These are phyloP conservation scores for Haematococcus lacustris DNA, from an alignment of 139 green algal species.

Conservation along the genomic window DNA sequence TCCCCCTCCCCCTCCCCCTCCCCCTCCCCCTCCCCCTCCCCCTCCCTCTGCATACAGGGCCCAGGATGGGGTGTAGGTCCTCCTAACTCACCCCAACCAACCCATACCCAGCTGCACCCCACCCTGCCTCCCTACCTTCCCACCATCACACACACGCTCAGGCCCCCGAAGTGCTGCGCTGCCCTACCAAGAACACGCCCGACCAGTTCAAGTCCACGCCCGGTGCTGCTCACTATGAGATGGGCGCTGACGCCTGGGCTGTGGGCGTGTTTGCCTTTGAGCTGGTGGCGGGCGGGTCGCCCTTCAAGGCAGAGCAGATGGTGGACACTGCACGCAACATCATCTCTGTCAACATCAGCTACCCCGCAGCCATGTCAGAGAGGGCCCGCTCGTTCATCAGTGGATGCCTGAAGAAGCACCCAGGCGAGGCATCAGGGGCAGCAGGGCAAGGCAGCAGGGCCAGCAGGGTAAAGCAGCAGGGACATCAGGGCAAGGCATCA, in stretches of 20 bases:
- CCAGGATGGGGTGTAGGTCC: too few species aligned
- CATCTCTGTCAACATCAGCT: constrained; percentile 24
- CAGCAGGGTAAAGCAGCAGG: too few species aligned
- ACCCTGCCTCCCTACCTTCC: too few species aligned
- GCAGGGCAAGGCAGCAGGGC: constrained; percentile 28
- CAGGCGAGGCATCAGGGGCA: constrained; percentile 17
- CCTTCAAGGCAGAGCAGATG: constrained; percentile 64
- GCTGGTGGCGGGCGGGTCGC: constrained; percentile 71
- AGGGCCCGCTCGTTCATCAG: constrained; percentile 33
- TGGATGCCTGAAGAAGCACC: constrained; percentile 32
- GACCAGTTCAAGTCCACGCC: constrained; percentile 50
- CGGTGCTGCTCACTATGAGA: constrained; percentile 23
- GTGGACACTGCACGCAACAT: constrained; percentile 36
- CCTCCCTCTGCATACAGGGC: too few species aligned
- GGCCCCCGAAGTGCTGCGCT: constrained; percentile 42
- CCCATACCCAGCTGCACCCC: too few species aligned
- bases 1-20: too few species aligned
- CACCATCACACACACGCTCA: too few species aligned
- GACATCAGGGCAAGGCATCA: too few species aligned
- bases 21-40: too few species aligned
- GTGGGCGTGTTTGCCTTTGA: constrained; percentile 85
- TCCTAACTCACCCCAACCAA: too few species aligned
- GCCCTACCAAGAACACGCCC: constrained; percentile 53
- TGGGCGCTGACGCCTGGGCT: constrained; percentile 49
- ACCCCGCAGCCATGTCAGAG: constrained; percentile 30